A percentile compares a stretch with the other conserved stretches of the same genome.
Conservation (phyloP, 805 yeast species). For the Candida easanensis region DNA sequence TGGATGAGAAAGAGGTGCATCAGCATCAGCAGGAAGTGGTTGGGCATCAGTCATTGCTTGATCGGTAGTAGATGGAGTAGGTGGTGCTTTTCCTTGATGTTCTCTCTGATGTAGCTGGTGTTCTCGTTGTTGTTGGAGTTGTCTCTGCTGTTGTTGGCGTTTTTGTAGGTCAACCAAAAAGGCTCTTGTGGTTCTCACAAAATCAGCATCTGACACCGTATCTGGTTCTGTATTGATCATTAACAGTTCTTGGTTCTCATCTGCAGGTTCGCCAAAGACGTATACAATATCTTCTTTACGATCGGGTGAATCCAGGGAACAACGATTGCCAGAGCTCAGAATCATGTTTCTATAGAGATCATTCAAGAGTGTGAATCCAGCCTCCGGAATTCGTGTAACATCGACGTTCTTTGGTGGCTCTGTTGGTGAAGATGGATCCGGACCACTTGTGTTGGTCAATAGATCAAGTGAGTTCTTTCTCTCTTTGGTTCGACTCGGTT, state of each 20-base stretch:
- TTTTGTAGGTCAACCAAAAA: neutral
- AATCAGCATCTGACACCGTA: constrained; percentile 22
- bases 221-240: constrained; percentile 29
- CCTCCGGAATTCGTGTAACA: constrained; percentile 20
- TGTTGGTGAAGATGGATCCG: neutral
- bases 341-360: neutral
- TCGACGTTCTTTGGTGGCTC: neutral
- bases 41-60: neutral
- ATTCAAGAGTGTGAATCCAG: constrained; percentile 39
- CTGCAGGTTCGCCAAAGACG: neutral
- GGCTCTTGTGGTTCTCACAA: neutral
- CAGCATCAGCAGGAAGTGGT: neutral
- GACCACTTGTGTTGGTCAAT: neutral
- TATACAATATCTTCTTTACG: neutral
- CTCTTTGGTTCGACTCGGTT: constrained; percentile 6
- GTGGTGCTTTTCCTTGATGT: neutral
- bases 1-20: too few relatives aligned
- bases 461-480: constrained; percentile 20
- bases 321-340: neutral
- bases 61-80: neutral
- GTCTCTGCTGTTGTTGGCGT: neutral
- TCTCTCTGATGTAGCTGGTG: neutral
- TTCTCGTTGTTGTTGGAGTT: neutral
- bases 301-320: constrained; percentile 5
- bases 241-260: constrained; percentile 2